phyloP scores from a whole-genome alignment of 495 filamentous ascomycete species.

The Parathielavia appendiculata region DNA sequence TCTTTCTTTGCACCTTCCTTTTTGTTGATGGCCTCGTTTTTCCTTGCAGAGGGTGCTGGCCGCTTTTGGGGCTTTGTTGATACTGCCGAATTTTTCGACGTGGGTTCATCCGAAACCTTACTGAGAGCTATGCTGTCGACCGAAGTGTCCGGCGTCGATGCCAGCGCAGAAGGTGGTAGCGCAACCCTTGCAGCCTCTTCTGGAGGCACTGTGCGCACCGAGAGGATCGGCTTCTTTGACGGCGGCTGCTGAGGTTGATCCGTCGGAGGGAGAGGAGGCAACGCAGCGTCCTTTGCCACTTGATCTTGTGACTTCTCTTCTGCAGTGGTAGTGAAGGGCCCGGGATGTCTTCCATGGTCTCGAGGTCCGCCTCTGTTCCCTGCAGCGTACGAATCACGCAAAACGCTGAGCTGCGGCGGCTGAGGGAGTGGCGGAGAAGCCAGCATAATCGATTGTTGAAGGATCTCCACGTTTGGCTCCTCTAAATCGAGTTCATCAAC shows the following conservation, averaged over 20 bases:
- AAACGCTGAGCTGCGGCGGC: slow-evolving; percentile 42
- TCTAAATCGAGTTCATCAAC: slow-evolving; percentile 46
- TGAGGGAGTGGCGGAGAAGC: slow-evolving; percentile 32
- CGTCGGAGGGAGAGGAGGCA: slow-evolving; percentile 15
- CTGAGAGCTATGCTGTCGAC: slow-evolving; percentile 10
- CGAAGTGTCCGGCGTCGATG: slow-evolving; percentile 22
- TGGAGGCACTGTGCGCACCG: slow-evolving; percentile 20
- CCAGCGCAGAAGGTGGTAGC: slow-evolving; percentile 17
- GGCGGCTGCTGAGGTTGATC: slow-evolving; percentile 25
- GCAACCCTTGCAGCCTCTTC: slow-evolving; percentile 20
- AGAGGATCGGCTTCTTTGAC: slow-evolving; percentile 26
- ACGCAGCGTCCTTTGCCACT: slow-evolving; percentile 16
- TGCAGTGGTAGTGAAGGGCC: slow-evolving; percentile 38
- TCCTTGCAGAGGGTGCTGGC: background rate
- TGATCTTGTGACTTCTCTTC: slow-evolving; percentile 45
- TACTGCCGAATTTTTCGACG: background rate
- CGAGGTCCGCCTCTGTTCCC: slow-evolving; percentile 36
- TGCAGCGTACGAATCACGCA: slow-evolving; percentile 43
- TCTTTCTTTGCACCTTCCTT: background rate
- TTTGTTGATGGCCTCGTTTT: slow-evolving; percentile 1
- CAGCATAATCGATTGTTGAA: slow-evolving; percentile 40
- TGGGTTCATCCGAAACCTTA: background rate
- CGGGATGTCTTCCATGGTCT: slow-evolving; percentile 26
- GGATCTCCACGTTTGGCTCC: slow-evolving; percentile 46
- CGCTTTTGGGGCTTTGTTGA: background rate